Conservation (phyloP, 192 early-diverging fungal species). For the Gaertneriomyces semiglobifer region DNA sequence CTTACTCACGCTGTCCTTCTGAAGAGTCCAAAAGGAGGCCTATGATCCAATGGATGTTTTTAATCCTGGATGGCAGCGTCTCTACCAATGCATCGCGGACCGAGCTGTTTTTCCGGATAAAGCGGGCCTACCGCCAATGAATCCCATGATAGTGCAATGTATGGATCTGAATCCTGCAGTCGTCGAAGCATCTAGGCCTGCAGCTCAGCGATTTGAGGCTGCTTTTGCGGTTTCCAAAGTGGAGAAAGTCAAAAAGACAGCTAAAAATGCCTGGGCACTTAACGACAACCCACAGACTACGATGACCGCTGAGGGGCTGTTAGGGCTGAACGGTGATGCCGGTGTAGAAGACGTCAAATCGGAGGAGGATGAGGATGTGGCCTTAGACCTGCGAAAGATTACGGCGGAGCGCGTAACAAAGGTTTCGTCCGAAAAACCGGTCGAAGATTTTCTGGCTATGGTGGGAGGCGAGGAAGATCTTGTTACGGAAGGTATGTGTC, state of each 20-base stretch:
- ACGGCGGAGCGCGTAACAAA: slow-evolving; percentile 31
- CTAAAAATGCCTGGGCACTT: slow-evolving; percentile 27
- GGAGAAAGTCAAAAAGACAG: slow-evolving; percentile 13
- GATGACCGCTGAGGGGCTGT: slow-evolving; percentile 7
- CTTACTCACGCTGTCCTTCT: neutral
- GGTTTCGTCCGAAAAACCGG: slow-evolving; percentile 55
- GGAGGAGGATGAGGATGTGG: slow-evolving; percentile 10
- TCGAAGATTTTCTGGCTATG: slow-evolving; percentile 62
- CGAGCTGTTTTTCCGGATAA: slow-evolving; percentile 55
- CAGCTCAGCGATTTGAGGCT: slow-evolving; percentile 43
- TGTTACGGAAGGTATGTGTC: slow-evolving; percentile 44
- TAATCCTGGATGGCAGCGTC: slow-evolving; percentile 59
- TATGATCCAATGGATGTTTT: slow-evolving; percentile 51
- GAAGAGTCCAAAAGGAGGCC: slow-evolving; percentile 44
- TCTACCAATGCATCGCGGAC: slow-evolving; percentile 54
- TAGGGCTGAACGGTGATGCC: neutral
- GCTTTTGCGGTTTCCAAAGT: slow-evolving; percentile 48
- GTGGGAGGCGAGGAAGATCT: slow-evolving; percentile 48
- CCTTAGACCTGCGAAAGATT: slow-evolving; percentile 36
- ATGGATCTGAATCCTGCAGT: slow-evolving; percentile 44
- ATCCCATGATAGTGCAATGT: slow-evolving; percentile 44
- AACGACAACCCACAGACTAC: neutral
- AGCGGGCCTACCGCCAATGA: slow-evolving; percentile 48
- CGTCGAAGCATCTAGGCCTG: slow-evolving; percentile 36
- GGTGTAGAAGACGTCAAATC: slow-evolving; percentile 17